Evolutionary conservation across 768 basidiomycete genomes (phyloP), one percentile per base, ranked within the genome.

Genomic region (Boletales sp.): DNA sequence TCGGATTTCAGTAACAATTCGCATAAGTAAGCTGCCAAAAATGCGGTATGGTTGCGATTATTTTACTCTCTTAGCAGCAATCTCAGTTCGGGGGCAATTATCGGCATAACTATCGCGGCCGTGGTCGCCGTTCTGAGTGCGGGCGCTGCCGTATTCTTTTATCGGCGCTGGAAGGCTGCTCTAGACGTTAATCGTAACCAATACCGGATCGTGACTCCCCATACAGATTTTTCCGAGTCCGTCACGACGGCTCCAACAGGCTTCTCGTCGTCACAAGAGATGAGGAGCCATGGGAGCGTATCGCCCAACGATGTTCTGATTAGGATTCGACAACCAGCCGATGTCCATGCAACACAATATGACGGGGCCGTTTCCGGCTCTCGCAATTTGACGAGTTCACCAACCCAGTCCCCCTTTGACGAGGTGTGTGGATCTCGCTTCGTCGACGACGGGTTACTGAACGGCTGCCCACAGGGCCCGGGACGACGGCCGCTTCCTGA

Each of bases 111-210:
- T 18, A 14, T 68, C 7, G 57, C 55, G 34, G 39, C 18, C 4
- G 56, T 31, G n/a, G 43, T 38, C 6, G 64, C 62, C 18, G 9
- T 60, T 19, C 17, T 56, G 11, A 39, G 54, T 29, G 47, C 45
- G 1, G 55, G 45, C 9, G 51, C 40, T 15, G 59, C 64, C 7
- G 10, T 62, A 34, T 50, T 66, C 45, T 68, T 64, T 34, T 69
- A 63, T 32, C 51, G 57, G 29, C 61, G 61, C 11, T 69, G 65
- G 65, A 69, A 53, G 51, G 54, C 56, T 18, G 54, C 53, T 2
- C 17, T 59, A 24, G 50, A 54, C 24, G 34, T 45, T 27, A 57
- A n/a, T n/a, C n/a, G 43, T 4, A 51, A 54, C 38, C 38, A 52
- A 9, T 56, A 60, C 36, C 48, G 55, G 37, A 29, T 40, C 32